Percentiles rank a stretch among this genome's conserved stretches.
These are phyloP conservation scores for Golubevia pallescens DNA, from an alignment of 1,284 basidiomycete species.

Conservation along the genomic window DNA sequence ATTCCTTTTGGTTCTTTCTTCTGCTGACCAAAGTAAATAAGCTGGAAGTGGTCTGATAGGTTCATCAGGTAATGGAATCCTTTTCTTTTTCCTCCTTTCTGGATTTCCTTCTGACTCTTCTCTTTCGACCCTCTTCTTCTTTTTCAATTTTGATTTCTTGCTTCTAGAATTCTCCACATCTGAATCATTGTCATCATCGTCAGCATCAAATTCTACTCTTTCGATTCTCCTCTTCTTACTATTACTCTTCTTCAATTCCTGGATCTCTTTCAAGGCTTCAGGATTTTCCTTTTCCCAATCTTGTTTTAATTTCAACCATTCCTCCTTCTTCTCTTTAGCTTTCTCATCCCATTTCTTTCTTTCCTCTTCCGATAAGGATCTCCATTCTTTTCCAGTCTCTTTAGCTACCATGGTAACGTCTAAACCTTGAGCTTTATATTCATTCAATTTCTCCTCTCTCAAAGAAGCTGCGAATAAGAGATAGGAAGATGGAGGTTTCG, in stretches of 20 bases:
- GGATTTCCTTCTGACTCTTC: no score
- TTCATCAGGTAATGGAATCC: no score
- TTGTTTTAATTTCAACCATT: slow-evolving; percentile 11
- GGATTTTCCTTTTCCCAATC: not conserved
- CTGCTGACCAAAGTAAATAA: no score
- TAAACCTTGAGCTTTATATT: slow-evolving; percentile 14
- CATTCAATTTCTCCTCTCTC: slow-evolving; percentile 17
- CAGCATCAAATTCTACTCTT: no score
- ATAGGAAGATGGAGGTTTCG: slow-evolving; percentile 21
- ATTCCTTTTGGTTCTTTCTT: no score
- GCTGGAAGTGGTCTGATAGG: no score
- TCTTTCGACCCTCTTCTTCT: no score
- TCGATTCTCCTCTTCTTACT: not conserved
- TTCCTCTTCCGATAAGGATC: slow-evolving; percentile 15
- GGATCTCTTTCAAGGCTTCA: not conserved
- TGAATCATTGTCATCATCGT: not conserved
- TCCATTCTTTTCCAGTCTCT: slow-evolving; percentile 28
- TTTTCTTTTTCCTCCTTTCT: no score
- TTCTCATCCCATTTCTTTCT: slow-evolving; percentile 25
- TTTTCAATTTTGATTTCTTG: not conserved
- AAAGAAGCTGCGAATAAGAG: slow-evolving; percentile 29
- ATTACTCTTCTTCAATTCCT: not conserved
- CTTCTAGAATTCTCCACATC: not conserved
- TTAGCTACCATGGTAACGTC: slow-evolving; percentile 23
- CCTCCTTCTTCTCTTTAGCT: slow-evolving; percentile 16